Evolutionary conservation across 441 rosid genomes (phyloP).

Genomic region (Pelargonium australe): DNA sequence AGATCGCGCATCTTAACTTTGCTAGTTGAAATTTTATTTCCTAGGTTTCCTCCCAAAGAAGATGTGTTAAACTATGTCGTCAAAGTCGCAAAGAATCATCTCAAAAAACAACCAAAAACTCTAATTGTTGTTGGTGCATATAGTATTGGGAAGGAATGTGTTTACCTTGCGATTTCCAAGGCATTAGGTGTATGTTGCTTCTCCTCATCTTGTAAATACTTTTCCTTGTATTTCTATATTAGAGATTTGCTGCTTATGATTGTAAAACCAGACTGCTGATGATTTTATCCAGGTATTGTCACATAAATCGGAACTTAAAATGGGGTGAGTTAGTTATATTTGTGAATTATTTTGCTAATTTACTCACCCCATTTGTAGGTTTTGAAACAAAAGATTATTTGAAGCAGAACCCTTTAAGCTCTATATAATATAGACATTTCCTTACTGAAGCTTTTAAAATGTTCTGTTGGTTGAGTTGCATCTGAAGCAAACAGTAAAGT

Average conservation of each 20-base stretch:
- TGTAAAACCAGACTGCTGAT: neutral
- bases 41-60: constrained; percentile 74
- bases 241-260: neutral
- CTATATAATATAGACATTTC: neutral
- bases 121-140: constrained; percentile 73
- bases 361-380: neutral
- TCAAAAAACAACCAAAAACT: constrained; percentile 60
- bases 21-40: constrained; percentile 4
- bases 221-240: constrained; percentile 4
- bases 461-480: neutral
- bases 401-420: neutral
- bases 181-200: constrained; percentile 52
- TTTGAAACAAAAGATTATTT: neutral
- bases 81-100: constrained; percentile 42
- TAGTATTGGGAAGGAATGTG: constrained; percentile 77
- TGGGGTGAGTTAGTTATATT: too few relatives aligned
- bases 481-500: neutral
- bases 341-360: neutral
- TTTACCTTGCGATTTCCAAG: constrained; percentile 69
- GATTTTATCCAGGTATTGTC: neutral
- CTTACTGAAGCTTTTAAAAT: neutral
- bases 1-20: neutral
- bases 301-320: neutral
- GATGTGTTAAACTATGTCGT: constrained; percentile 58
- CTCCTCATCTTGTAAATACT: constrained; percentile 2